Percentiles rank a stretch among this genome's conserved stretches.
phyloP scores from a whole-genome alignment of 1,284 basidiomycete species.

The Boletellus deceptivus region DNA sequence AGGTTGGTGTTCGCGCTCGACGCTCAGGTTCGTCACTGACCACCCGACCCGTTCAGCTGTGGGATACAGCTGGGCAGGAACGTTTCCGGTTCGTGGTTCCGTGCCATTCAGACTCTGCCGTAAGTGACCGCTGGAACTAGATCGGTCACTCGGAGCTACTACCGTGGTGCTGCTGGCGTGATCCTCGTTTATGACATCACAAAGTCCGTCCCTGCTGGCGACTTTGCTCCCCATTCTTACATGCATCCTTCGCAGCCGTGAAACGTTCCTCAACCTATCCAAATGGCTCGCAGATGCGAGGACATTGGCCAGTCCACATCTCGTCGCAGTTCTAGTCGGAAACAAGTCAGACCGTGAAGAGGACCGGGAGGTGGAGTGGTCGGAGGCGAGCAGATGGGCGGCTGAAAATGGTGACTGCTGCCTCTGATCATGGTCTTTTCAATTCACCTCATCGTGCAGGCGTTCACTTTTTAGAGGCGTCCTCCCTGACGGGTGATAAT shows the following conservation, averaged over 20 bases:
- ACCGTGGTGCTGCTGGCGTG: constrained; percentile 92
- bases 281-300: constrained; percentile 92
- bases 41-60: constrained; percentile 55
- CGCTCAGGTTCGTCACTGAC: constrained; percentile 10
- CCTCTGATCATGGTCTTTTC: neutral
- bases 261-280: constrained; percentile 78
- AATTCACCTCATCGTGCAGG: constrained; percentile 45
- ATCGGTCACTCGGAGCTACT: constrained; percentile 97
- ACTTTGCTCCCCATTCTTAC: constrained; percentile 14
- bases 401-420: constrained; percentile 75
- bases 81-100: constrained; percentile 70
- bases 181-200: constrained; percentile 97
- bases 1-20: constrained; percentile 50
- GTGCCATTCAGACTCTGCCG: constrained; percentile 4
- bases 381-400: constrained; percentile 93
- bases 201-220: constrained; percentile 51
- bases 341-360: constrained; percentile 96
- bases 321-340: constrained; percentile 90
- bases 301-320: constrained; percentile 83
- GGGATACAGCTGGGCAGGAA: constrained; percentile 98
- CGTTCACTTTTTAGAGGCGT: constrained; percentile 90
- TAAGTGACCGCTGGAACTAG: constrained; percentile 39
- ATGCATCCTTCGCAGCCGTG: constrained; percentile 49
- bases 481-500: constrained; percentile 90
- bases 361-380: constrained; percentile 91